Percentiles rank a stretch among this genome's conserved stretches.
Conservation (phyloP, 176 grass and related monocot species). For the Lolium rigidum region DNA sequence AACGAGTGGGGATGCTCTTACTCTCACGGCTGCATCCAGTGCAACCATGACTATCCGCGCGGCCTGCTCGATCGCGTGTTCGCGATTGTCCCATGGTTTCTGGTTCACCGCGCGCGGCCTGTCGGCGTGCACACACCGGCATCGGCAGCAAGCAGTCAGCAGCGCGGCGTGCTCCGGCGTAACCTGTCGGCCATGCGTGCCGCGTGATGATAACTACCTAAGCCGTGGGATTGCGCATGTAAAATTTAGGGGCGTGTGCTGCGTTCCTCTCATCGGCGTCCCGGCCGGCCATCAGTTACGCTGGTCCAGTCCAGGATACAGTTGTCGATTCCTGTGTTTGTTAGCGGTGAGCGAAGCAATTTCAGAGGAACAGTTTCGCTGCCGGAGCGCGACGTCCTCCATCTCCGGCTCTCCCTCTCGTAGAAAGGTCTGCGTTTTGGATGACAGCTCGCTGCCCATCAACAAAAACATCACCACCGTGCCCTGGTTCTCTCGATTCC, state of each 20-base stretch:
- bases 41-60: too few relatives aligned
- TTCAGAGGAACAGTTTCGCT: background rate
- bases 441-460: conserved; percentile 54
- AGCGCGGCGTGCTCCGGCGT: background rate
- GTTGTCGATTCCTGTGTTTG: background rate
- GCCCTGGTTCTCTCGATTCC: conserved; percentile 17
- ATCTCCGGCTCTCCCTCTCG: background rate
- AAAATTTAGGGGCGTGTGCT: background rate
- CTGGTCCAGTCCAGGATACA: background rate
- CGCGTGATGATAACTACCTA: background rate
- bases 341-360: background rate
- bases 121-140: background rate
- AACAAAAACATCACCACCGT: conserved; percentile 9
- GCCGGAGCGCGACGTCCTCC: background rate
- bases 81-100: background rate
- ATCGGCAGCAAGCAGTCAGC: background rate
- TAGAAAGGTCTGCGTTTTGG: conserved; percentile 20
- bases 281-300: background rate
- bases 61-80: background rate
- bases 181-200: conserved; percentile 13
- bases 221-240: background rate
- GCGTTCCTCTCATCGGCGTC: too few relatives aligned
- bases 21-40: too few relatives aligned
- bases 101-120: background rate
- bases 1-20: too few relatives aligned